Conservation (phyloP, 176 grass and related monocot species). For the Lolium multiflorum region DNA sequence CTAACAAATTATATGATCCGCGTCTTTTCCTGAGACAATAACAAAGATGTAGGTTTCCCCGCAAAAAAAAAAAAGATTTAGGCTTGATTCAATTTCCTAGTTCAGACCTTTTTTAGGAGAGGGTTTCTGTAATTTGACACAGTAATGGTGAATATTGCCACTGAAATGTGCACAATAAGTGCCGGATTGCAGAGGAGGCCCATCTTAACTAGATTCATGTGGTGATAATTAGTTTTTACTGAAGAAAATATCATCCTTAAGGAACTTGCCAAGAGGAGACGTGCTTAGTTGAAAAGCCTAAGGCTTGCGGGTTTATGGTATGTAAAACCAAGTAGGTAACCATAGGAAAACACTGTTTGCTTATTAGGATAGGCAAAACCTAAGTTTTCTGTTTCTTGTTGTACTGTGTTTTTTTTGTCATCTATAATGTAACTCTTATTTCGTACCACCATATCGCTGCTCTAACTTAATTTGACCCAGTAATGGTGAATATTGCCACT, state of each 20-base stretch:
- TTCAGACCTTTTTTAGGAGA: not conserved
- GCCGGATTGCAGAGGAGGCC: not conserved
- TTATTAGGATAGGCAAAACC: not conserved
- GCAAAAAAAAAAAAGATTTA: not conserved
- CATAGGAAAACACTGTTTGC: too few relatives aligned
- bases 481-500: not conserved
- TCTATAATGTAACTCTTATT: not conserved
- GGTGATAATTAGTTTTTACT: not conserved
- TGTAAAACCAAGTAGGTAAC: not conserved
- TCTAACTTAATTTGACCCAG: not conserved
- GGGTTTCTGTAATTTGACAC: not conserved
- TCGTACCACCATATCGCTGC: not conserved
- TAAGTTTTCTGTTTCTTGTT: not conserved
- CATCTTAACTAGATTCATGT: not conserved
- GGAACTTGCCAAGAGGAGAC: not conserved
- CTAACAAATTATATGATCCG: not conserved
- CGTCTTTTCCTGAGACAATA: not conserved
- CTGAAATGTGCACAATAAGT: not conserved
- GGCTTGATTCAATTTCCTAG: slow-evolving; percentile 1
- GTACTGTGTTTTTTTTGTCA: not conserved
- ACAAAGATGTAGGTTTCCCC: too few relatives aligned
- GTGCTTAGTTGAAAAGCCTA: not conserved
- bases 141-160: not conserved
- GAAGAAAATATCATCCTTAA: not conserved
- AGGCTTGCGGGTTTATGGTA: not conserved